Percentiles rank a stretch among this genome's conserved stretches.
These are phyloP conservation scores for Malus hybrid DNA, from an alignment of 331 rosid species.

Conservation along the genomic window DNA sequence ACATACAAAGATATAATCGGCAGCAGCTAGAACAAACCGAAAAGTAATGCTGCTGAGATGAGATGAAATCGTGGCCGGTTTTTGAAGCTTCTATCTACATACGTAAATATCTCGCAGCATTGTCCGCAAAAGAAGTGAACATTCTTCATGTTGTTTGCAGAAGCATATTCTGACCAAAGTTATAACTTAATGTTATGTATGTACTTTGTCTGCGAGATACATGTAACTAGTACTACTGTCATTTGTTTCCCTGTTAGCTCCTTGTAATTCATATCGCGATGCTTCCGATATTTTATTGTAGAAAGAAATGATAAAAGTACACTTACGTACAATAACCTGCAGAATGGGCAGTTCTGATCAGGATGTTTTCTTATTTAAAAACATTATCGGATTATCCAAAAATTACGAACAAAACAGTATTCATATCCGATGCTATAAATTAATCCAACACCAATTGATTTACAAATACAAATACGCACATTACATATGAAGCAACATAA, in stretches of 20 bases:
- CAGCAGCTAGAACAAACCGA: slow-evolving; percentile 45
- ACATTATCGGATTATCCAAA: no score
- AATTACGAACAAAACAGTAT: no score
- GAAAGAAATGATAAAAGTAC: slow-evolving; percentile 10
- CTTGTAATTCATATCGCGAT: slow-evolving; percentile 1
- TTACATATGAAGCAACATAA: no score
- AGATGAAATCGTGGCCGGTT: slow-evolving; percentile 6
- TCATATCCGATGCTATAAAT: no score
- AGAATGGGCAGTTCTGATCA: background rate
- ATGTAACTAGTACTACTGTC: slow-evolving; percentile 20
- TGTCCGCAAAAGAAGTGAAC: slow-evolving; percentile 22
- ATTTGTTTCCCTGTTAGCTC: slow-evolving; percentile 12
- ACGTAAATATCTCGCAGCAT: slow-evolving; percentile 21
- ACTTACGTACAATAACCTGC: background rate
- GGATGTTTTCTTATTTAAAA: no score
- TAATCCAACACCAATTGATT: no score
- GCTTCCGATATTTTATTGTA: slow-evolving; percentile 3
- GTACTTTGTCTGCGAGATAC: slow-evolving; percentile 25
- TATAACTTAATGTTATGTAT: slow-evolving; percentile 17
- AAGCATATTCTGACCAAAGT: slow-evolving; percentile 32
- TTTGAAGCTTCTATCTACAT: slow-evolving; percentile 8
- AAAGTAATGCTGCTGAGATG: slow-evolving; percentile 26
- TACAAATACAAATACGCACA: no score
- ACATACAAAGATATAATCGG: slow-evolving; percentile 57
- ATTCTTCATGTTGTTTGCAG: slow-evolving; percentile 30